A percentile compares a stretch with the other conserved stretches of the same genome.
Evolutionary conservation across 2,329 filamentous ascomycete genomes (phyloP).

Genomic region (Sarocladium strictum): DNA sequence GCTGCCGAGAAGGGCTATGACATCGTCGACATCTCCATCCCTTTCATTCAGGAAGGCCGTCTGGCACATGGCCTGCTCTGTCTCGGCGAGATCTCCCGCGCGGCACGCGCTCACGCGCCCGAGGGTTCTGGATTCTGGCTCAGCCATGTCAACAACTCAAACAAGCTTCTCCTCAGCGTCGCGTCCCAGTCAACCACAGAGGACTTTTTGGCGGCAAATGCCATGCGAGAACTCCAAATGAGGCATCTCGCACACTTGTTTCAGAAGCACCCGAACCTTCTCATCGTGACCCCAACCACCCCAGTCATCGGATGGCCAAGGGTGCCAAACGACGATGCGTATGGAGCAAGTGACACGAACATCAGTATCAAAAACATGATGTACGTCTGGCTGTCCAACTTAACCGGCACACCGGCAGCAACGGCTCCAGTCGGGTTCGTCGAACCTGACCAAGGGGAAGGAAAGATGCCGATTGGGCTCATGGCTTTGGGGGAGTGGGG

Average conservation of each 20-base stretch:
- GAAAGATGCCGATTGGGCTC: conserved; percentile 54
- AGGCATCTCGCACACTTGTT: conserved; percentile 68
- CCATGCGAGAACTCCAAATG: conserved; percentile 73
- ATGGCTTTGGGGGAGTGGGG: conserved; percentile 65
- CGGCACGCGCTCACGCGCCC: conserved; percentile 34
- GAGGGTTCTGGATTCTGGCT: conserved; percentile 42
- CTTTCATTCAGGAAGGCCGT: conserved; percentile 64
- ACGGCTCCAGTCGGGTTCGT: conserved; percentile 70
- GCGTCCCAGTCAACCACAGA: conserved; percentile 57
- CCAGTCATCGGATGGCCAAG: conserved; percentile 72
- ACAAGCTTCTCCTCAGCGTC: conserved; percentile 63
- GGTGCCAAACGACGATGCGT: conserved; percentile 48
- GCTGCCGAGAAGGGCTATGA: conserved; percentile 42
- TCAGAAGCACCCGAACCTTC: conserved; percentile 62
- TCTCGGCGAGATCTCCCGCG: conserved; percentile 60
- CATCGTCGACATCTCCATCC: conserved; percentile 57
- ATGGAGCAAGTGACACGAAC: conserved; percentile 72
- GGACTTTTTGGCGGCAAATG: conserved; percentile 68
- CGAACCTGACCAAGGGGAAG: conserved; percentile 47
- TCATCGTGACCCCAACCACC: conserved; percentile 74
- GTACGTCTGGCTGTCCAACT: conserved; percentile 82
- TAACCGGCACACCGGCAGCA: conserved; percentile 70
- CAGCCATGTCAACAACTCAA: conserved; percentile 55
- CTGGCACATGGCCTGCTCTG: conserved; percentile 73
- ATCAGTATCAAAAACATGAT: conserved; percentile 71